These are phyloP conservation scores for Cercophora samala DNA, from an alignment of 495 filamentous ascomycete genomes.

Conservation along the genomic window DNA sequence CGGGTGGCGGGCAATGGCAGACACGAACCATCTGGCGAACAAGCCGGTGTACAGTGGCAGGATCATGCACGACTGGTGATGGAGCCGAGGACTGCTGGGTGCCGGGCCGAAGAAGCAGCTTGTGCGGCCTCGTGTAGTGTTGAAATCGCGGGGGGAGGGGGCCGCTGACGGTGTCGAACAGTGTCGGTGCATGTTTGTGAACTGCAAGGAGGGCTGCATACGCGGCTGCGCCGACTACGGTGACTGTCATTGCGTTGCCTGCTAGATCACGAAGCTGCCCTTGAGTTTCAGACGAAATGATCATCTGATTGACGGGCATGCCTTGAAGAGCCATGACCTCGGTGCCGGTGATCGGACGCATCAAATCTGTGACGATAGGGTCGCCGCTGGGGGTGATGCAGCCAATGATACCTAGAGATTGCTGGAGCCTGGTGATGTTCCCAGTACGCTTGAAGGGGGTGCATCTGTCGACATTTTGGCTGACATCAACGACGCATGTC, in stretches of 20 bases:
- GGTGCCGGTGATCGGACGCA: constrained; percentile 60
- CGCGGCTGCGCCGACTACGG: constrained; percentile 65
- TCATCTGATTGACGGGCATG: constrained; percentile 59
- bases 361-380: constrained; percentile 59
- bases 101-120: neutral
- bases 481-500: constrained; percentile 60
- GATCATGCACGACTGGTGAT: neutral
- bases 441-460: constrained; percentile 17
- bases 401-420: constrained; percentile 55
- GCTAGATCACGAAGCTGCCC: constrained; percentile 67
- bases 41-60: neutral
- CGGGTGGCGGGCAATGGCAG: constrained; percentile 31
- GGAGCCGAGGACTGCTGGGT: neutral
- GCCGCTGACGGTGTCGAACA: constrained; percentile 3
- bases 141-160: neutral
- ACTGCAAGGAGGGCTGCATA: constrained; percentile 42
- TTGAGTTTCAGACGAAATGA: constrained; percentile 62
- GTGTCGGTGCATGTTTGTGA: neutral
- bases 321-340: constrained; percentile 72
- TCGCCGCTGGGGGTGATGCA: constrained; percentile 71
- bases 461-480: constrained; percentile 68
- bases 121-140: neutral
- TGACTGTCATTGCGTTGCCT: constrained; percentile 81
- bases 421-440: neutral
- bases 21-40: constrained; percentile 24